A percentile compares a stretch with the other conserved stretches of the same genome.
Conservation (phyloP, 106 monocot genomes). For the Hemerocallis citrina region DNA sequence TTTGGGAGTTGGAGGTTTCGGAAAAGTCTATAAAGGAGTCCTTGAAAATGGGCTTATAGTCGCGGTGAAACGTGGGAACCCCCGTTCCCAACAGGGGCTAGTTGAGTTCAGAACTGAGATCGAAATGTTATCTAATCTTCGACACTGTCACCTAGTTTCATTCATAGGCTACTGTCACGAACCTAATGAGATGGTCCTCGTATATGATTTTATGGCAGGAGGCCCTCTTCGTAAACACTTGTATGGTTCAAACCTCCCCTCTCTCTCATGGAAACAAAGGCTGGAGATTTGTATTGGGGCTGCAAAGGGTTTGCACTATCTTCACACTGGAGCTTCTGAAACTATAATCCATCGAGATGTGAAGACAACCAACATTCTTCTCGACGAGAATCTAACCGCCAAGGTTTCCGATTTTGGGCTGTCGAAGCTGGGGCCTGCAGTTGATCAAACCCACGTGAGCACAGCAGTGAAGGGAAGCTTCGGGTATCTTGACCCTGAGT, state of each 20-base stretch:
- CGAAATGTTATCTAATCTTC: constrained; percentile 67
- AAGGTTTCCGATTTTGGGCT: constrained; percentile 68
- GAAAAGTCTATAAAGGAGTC: constrained; percentile 69
- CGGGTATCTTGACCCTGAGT: constrained; percentile 63
- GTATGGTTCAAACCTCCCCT: constrained; percentile 41
- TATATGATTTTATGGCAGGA: constrained; percentile 74
- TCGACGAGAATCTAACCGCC: constrained; percentile 51
- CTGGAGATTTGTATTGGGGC: constrained; percentile 64
- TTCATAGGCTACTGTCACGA: constrained; percentile 77
- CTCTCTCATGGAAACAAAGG: constrained; percentile 64
- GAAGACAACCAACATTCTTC: constrained; percentile 65
- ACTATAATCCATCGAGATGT: constrained; percentile 62
- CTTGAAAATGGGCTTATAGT: constrained; percentile 42
- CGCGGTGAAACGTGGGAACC: constrained; percentile 70
- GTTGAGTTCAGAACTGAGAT: constrained; percentile 72
- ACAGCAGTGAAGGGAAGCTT: constrained; percentile 64
- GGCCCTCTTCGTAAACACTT: constrained; percentile 65
- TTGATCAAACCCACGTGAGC: constrained; percentile 62
- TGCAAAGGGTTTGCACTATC: constrained; percentile 62
- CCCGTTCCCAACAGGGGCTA: constrained; percentile 62
- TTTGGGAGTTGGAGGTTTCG: constrained; percentile 69
- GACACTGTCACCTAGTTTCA: constrained; percentile 74
- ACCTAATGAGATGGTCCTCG: constrained; percentile 66
- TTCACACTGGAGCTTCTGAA: constrained; percentile 57
- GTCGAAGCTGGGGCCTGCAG: constrained; percentile 41